Percentiles rank a stretch among this genome's conserved stretches.
These are phyloP conservation scores for Pseudocercospora crystallina DNA, from an alignment of 2,329 filamentous ascomycete genomes.

Conservation along the genomic window DNA sequence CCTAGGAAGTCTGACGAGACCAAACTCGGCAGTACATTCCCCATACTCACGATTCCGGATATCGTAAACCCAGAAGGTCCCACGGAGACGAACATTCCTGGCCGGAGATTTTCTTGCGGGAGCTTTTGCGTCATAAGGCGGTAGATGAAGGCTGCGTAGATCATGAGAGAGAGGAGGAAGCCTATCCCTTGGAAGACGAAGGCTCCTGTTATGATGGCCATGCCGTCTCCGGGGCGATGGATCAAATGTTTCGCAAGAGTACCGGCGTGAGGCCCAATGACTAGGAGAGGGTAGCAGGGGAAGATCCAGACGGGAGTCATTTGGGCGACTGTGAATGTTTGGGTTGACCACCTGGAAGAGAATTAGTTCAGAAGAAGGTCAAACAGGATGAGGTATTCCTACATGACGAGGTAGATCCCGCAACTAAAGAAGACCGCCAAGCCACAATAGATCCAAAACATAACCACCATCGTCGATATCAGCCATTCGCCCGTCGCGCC, in stretches of 20 bases:
- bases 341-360: conserved; percentile 58
- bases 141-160: conserved; percentile 81
- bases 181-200: conserved; percentile 64
- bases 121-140: conserved; percentile 86
- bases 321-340: conserved; percentile 69
- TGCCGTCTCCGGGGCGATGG: conserved; percentile 37
- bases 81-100: conserved; percentile 83
- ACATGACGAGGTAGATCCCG: conserved; percentile 72
- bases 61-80: conserved; percentile 72
- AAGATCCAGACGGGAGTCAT: conserved; percentile 93
- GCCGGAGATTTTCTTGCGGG: conserved; percentile 70
- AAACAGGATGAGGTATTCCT: conserved; percentile 40
- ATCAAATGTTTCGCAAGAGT: conserved; percentile 53
- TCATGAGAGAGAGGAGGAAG: conserved; percentile 70
- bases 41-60: conserved; percentile 60
- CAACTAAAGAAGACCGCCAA: conserved; percentile 68
- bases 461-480: conserved; percentile 57
- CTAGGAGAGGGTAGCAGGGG: conserved; percentile 76
- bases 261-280: conserved; percentile 71
- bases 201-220: conserved; percentile 60
- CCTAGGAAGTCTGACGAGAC: conserved; percentile 58
- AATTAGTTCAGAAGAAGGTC: conserved; percentile 11
- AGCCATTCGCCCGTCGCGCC: conserved; percentile 57
- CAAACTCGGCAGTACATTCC: conserved; percentile 48
- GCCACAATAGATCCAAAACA: conserved; percentile 74